Conservation (phyloP, 2,329 filamentous ascomycete genomes). For the Aspergillus fijiensis region DNA sequence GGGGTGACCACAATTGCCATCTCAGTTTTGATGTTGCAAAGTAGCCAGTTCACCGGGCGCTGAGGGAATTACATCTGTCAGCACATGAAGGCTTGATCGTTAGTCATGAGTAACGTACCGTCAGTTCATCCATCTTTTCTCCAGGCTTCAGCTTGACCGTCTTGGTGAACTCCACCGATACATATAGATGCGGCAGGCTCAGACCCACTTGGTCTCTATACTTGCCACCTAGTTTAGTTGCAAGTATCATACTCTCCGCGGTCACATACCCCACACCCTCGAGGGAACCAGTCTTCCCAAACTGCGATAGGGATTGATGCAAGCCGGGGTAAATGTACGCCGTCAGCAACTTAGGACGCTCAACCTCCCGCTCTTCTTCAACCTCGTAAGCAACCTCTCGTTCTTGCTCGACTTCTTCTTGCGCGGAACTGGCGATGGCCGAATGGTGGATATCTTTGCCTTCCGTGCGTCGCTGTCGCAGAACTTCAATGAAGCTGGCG, state of each 20-base stretch:
- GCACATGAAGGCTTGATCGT: no score
- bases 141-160: slow-evolving; percentile 11
- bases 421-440: slow-evolving; percentile 46
- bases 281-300: slow-evolving; percentile 5
- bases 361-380: slow-evolving; percentile 56
- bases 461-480: slow-evolving; percentile 31
- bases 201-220: slow-evolving; percentile 4
- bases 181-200: slow-evolving; percentile 6
- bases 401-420: slow-evolving; percentile 61
- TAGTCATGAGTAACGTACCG: slow-evolving; percentile 3
- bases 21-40: slow-evolving; percentile 53
- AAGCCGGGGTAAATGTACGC: slow-evolving; percentile 49
- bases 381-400: slow-evolving; percentile 61
- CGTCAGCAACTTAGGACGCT: slow-evolving; percentile 46
- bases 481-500: slow-evolving; percentile 31
- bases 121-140: slow-evolving; percentile 12
- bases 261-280: not conserved
- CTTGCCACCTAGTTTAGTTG: slow-evolving; percentile 11
- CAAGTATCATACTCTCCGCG: slow-evolving; percentile 11
- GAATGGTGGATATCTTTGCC: slow-evolving; percentile 49
- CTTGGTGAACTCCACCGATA: slow-evolving; percentile 16
- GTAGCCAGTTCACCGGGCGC: slow-evolving; percentile 57
- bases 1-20: slow-evolving; percentile 60
- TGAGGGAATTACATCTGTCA: not conserved
- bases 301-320: slow-evolving; percentile 44